phyloP scores from a whole-genome alignment of 1,284 basidiomycete genomes.

The Phellinidium pouzarii region DNA sequence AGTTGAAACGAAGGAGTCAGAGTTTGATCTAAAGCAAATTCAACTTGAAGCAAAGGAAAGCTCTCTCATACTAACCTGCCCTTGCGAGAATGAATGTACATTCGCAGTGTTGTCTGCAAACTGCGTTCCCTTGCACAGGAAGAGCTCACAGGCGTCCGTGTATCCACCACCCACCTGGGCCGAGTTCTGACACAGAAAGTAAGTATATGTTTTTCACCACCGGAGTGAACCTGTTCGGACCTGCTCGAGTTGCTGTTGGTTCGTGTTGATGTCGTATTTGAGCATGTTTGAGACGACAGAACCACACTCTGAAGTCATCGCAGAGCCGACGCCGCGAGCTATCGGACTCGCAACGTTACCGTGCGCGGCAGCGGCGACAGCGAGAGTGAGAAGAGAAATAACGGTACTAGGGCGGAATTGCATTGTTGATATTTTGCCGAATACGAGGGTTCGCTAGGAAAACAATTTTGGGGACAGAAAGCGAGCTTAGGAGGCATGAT shows the following conservation, averaged over 20 bases:
- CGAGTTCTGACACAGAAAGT: neutral
- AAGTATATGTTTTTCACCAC: neutral
- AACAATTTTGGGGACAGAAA: too few species aligned
- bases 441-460: too few species aligned
- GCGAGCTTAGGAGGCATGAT: too few species aligned
- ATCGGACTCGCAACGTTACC: conserved; percentile 1
- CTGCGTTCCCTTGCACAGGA: conserved; percentile 3
- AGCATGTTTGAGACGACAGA: neutral
- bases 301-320: conserved; percentile 1
- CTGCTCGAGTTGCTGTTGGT: conserved; percentile 3
- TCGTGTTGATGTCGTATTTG: conserved; percentile 3
- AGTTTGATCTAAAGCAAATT: too few species aligned
- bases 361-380: neutral
- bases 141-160: conserved; percentile 2
- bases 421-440: neutral
- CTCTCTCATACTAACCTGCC: neutral
- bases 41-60: too few species aligned
- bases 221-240: neutral
- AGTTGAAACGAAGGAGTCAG: neutral
- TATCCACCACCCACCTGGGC: neutral
- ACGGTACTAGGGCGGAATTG: neutral
- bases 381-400: neutral
- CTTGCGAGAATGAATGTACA: neutral
- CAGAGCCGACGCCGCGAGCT: neutral
- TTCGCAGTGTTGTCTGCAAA: conserved; percentile 3